Conservation (phyloP, 805 yeast genomes). For the Lipomyces oligophaga region DNA sequence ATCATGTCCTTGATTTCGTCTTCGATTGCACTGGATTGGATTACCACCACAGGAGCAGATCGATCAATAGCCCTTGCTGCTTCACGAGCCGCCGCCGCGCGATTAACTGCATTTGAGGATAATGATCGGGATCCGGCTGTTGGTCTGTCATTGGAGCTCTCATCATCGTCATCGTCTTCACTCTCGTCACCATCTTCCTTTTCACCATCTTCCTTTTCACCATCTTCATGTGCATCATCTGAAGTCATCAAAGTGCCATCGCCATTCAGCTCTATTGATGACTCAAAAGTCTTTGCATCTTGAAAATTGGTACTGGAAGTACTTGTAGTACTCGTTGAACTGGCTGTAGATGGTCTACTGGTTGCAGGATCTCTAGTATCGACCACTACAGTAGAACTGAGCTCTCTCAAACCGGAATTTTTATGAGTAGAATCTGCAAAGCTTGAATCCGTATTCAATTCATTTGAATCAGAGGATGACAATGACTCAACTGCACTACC, state of each 20-base stretch:
- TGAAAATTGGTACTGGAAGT: background rate
- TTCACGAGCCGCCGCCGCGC: slow-evolving; percentile 15
- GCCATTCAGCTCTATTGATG: background rate
- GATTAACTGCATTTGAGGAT: slow-evolving; percentile 9
- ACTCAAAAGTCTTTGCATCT: background rate
- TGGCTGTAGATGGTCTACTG: too few species aligned
- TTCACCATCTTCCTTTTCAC: slow-evolving; percentile 2
- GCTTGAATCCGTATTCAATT: too few species aligned
- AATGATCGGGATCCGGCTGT: too few species aligned
- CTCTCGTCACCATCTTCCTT: background rate
- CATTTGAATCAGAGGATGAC: too few species aligned
- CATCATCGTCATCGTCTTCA: slow-evolving; percentile 3
- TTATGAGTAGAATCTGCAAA: too few species aligned
- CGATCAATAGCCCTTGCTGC: slow-evolving; percentile 9
- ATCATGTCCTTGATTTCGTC: slow-evolving; percentile 15
- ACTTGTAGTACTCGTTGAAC: background rate
- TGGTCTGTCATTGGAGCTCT: slow-evolving; percentile 1
- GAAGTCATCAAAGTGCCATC: background rate
- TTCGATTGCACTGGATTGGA: slow-evolving; percentile 14
- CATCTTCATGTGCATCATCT: background rate
- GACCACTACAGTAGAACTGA: too few species aligned
- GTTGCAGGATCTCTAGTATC: background rate
- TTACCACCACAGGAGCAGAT: slow-evolving; percentile 21
- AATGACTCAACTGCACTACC: too few species aligned
- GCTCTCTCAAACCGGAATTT: too few species aligned